phyloP scores from a whole-genome alignment of 2,329 filamentous ascomycete species.

The Fusarium xyrophilum region DNA sequence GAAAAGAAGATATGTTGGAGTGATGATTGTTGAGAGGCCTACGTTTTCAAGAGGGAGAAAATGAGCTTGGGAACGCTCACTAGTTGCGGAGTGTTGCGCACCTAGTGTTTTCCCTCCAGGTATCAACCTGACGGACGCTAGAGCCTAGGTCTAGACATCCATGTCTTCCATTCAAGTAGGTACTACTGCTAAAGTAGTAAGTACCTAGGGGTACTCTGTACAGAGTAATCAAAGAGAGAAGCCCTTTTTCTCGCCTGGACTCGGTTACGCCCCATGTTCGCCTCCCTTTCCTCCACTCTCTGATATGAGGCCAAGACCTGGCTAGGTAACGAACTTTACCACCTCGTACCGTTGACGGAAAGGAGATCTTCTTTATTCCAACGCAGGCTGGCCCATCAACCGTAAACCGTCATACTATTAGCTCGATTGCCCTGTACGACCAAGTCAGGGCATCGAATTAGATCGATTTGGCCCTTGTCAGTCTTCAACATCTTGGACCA shows the following conservation, averaged over 20 bases:
- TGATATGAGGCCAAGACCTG: conserved; percentile 17
- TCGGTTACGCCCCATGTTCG: conserved; percentile 21
- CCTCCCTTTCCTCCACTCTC: conserved; percentile 12
- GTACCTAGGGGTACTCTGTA: too few species aligned
- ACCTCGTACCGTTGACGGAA: conserved; percentile 7
- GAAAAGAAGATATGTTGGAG: conserved; percentile 1
- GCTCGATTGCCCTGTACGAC: conserved; percentile 36
- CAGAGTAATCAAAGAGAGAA: conserved; percentile 12
- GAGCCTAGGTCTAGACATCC: too few species aligned
- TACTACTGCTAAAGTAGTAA: not conserved
- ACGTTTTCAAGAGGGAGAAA: conserved; percentile 30
- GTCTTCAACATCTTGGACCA: conserved; percentile 6
- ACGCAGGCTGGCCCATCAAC: conserved; percentile 27
- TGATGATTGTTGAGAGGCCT: not conserved
- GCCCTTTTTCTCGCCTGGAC: conserved; percentile 8
- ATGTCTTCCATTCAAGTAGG: not conserved
- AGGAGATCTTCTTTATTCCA: conserved; percentile 18
- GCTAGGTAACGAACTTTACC: not conserved
- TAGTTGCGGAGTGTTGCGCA: not conserved
- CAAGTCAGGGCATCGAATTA: conserved; percentile 16
- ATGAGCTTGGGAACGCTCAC: conserved; percentile 17
- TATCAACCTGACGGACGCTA: not conserved
- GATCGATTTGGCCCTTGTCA: conserved; percentile 10
- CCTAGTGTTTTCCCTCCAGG: not conserved
- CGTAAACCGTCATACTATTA: conserved; percentile 9